A percentile compares a stretch with the other conserved stretches of the same genome.
These are phyloP conservation scores for Anisogramma anomala DNA, from an alignment of 2,329 filamentous ascomycete species.

Conservation along the genomic window DNA sequence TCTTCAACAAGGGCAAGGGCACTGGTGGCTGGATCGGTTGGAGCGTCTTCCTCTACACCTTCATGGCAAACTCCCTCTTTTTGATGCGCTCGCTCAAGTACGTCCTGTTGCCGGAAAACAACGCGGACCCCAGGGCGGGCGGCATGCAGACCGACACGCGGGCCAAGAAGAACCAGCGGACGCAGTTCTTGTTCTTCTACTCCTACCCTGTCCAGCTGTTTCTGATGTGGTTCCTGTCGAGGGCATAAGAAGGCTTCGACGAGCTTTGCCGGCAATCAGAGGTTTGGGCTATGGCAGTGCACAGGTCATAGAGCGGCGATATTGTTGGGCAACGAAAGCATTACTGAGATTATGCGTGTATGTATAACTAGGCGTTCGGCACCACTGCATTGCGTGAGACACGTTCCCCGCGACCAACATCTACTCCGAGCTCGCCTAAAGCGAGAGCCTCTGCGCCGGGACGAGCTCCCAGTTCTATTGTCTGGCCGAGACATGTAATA, in stretches of 20 bases:
- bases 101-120: constrained; percentile 78
- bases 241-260: constrained; percentile 24
- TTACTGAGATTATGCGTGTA: too few relatives aligned
- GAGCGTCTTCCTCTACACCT: constrained; percentile 83
- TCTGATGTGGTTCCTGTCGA: constrained; percentile 73
- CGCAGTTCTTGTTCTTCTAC: constrained; percentile 87
- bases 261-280: background rate
- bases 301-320: too few relatives aligned
- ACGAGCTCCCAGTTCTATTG: too few relatives aligned
- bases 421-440: too few relatives aligned
- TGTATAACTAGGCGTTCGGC: too few relatives aligned
- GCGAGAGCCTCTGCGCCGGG: too few relatives aligned
- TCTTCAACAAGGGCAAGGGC: constrained; percentile 65
- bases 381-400: too few relatives aligned
- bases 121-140: constrained; percentile 46
- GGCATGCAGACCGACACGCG: constrained; percentile 63
- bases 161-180: constrained; percentile 75
- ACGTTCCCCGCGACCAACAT: too few relatives aligned
- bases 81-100: constrained; percentile 91
- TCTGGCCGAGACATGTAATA: too few relatives aligned
- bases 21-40: constrained; percentile 84
- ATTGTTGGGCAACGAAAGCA: too few relatives aligned
- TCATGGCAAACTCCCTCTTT: constrained; percentile 89
- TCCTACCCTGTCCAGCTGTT: constrained; percentile 87
- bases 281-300: too few relatives aligned